phyloP scores from a whole-genome alignment of 2,329 filamentous ascomycete genomes.

The Diaporthe citrichinensis region DNA sequence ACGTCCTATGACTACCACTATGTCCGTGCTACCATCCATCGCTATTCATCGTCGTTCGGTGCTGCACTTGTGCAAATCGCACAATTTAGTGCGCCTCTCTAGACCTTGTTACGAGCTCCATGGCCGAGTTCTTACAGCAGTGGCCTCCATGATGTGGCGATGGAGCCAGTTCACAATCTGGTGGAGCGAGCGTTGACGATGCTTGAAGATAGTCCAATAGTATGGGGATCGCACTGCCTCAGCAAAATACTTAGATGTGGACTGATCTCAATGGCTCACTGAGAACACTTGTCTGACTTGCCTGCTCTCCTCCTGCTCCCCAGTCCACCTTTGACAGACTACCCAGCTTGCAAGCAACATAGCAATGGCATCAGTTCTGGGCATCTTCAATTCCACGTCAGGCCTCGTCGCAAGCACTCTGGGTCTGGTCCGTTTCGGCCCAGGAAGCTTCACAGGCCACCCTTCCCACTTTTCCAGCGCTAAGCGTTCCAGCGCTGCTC shows the following conservation, averaged over 20 bases:
- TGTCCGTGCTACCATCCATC: neutral
- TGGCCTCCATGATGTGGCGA: neutral
- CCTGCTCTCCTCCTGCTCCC: neutral
- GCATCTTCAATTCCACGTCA: neutral
- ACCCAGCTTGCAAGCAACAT: neutral
- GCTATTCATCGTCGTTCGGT: neutral
- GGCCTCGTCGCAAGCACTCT: neutral
- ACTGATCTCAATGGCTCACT: neutral
- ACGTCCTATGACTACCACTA: neutral
- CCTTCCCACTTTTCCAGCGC: neutral
- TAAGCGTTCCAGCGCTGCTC: neutral
- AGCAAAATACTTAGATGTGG: too few species aligned
- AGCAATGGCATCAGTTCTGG: neutral
- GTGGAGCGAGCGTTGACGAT: neutral
- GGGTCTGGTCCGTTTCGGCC: neutral
- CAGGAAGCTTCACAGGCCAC: neutral
- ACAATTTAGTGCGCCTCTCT: neutral
- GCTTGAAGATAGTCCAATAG: neutral
- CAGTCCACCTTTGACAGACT: too few species aligned
- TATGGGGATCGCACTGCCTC: neutral
- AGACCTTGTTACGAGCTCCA: neutral
- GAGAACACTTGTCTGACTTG: neutral
- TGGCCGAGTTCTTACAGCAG: neutral
- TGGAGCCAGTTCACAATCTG: neutral
- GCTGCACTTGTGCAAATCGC: neutral